Percentiles rank a stretch among this genome's conserved stretches.
These are phyloP conservation scores for Monosiga brevicollis DNA, from an alignment of 78 protist species.

Conservation along the genomic window DNA sequence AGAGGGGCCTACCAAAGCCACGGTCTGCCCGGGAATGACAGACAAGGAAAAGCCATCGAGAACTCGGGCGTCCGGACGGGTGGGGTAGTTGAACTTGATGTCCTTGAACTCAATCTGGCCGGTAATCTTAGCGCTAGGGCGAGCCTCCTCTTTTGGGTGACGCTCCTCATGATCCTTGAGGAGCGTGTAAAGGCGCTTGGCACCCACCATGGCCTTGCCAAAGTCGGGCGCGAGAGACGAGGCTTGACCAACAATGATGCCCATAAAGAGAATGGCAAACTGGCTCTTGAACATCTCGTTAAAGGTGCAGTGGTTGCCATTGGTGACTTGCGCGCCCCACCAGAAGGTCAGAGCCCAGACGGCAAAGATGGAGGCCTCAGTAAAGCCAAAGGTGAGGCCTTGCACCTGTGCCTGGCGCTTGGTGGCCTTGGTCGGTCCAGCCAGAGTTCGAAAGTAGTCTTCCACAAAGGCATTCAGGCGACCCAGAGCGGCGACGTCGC, in stretches of 20 bases:
- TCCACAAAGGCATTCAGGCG: not conserved
- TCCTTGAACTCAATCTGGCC: slow-evolving; percentile 13
- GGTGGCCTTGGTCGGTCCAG: not conserved
- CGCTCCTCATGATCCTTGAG: not conserved
- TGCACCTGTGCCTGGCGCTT: not conserved
- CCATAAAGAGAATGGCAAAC: slow-evolving; percentile 11
- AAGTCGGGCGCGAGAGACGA: not conserved
- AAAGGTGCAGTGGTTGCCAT: not conserved
- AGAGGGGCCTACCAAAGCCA: slow-evolving; percentile 73
- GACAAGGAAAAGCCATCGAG: not conserved
- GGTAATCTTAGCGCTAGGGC: not conserved
- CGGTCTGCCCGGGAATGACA: slow-evolving; percentile 40
- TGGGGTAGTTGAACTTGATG: slow-evolving; percentile 15
- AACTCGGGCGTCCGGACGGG: slow-evolving; percentile 35
- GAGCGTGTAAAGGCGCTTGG: not conserved
- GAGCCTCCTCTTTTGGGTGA: not conserved
- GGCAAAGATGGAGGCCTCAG: not conserved
- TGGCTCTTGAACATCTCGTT: not conserved
- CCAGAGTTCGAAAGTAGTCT: not conserved
- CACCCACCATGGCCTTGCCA: not conserved
- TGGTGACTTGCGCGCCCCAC: slow-evolving; percentile 20
- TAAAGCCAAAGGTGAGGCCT: not conserved
- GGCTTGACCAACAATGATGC: slow-evolving; percentile 7
- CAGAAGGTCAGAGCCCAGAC: slow-evolving; percentile 26
- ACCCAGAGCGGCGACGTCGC: slow-evolving; percentile 12